A percentile compares a stretch with the other conserved stretches of the same genome.
phyloP scores from a whole-genome alignment of 768 basidiomycete species.

The Fistulinella prunicolor region DNA sequence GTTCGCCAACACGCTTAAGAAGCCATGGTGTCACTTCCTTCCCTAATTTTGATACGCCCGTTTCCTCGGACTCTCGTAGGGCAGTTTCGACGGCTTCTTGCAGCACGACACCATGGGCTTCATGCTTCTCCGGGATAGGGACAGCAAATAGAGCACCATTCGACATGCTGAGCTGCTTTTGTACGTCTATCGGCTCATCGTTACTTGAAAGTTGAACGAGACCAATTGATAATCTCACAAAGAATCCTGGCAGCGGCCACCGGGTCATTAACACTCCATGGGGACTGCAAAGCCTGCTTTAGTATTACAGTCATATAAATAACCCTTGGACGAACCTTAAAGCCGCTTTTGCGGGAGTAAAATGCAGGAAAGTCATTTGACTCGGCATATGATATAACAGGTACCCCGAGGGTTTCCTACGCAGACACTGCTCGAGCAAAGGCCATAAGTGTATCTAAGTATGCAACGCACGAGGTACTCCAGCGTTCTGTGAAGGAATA shows the following conservation, averaged over 20 bases:
- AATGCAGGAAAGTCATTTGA: slow-evolving; percentile 92
- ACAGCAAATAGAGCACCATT: slow-evolving; percentile 83
- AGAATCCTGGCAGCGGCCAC: slow-evolving; percentile 69
- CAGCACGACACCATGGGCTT: slow-evolving; percentile 61
- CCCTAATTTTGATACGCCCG: slow-evolving; percentile 74
- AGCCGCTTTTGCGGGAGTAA: slow-evolving; percentile 81
- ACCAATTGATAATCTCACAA: slow-evolving; percentile 43
- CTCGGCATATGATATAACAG: slow-evolving; percentile 75
- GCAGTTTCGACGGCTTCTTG: slow-evolving; percentile 84
- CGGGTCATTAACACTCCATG: slow-evolving; percentile 72
- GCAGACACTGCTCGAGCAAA: background rate
- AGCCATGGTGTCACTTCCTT: slow-evolving; percentile 97
- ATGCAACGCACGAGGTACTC: slow-evolving; percentile 63
- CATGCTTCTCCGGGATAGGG: slow-evolving; percentile 81
- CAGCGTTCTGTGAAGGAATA: slow-evolving; percentile 52
- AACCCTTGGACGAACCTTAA: slow-evolving; percentile 42
- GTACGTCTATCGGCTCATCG: slow-evolving; percentile 48
- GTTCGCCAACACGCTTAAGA: slow-evolving; percentile 73
- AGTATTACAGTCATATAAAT: background rate
- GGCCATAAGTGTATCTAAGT: background rate
- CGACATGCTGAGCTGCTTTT: slow-evolving; percentile 65
- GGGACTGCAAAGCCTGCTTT: slow-evolving; percentile 49
- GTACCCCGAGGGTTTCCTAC: slow-evolving; percentile 94
- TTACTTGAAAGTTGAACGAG: slow-evolving; percentile 1
- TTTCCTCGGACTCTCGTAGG: slow-evolving; percentile 75